Percentiles rank a stretch among this genome's conserved stretches.
Conservation (phyloP, 345 rosid genomes). For the Syzygium jambos region DNA sequence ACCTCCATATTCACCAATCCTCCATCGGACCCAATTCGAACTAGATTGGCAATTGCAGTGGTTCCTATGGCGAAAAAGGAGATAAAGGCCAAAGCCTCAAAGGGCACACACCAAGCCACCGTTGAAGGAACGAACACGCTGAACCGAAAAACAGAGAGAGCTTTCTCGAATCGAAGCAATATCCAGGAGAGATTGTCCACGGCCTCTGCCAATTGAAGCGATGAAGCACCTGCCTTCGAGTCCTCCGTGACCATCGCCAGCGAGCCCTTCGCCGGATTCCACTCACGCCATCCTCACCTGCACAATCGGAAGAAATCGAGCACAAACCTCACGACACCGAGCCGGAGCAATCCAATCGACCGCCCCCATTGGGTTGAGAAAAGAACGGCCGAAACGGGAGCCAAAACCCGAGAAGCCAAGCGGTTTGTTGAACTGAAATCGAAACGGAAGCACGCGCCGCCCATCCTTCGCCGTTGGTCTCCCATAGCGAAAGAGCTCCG, state of each 20-base stretch:
- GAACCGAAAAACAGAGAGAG: too few species aligned
- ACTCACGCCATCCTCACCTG: background rate
- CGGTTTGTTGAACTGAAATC: background rate
- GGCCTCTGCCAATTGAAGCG: background rate
- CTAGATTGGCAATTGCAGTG: background rate
- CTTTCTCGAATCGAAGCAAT: too few species aligned
- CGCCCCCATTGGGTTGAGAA: too few species aligned
- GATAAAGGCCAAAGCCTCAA: background rate
- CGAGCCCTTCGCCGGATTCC: background rate
- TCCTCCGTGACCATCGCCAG: background rate
- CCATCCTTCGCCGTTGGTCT: rapidly evolving
- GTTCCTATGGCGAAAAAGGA: background rate
- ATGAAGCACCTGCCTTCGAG: background rate
- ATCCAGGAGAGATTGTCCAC: background rate
- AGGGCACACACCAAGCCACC: background rate
- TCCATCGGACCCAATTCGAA: background rate
- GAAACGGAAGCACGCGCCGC: background rate
- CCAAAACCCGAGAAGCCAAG: rapidly evolving
- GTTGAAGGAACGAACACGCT: too few species aligned
- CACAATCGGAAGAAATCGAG: background rate
- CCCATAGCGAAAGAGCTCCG: background rate
- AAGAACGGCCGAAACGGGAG: too few species aligned
- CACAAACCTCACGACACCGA: background rate
- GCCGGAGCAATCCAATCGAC: background rate
- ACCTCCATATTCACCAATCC: background rate